These are phyloP conservation scores for Heimioporus sp. DNA, from an alignment of 768 basidiomycete genomes.

Conservation along the genomic window DNA sequence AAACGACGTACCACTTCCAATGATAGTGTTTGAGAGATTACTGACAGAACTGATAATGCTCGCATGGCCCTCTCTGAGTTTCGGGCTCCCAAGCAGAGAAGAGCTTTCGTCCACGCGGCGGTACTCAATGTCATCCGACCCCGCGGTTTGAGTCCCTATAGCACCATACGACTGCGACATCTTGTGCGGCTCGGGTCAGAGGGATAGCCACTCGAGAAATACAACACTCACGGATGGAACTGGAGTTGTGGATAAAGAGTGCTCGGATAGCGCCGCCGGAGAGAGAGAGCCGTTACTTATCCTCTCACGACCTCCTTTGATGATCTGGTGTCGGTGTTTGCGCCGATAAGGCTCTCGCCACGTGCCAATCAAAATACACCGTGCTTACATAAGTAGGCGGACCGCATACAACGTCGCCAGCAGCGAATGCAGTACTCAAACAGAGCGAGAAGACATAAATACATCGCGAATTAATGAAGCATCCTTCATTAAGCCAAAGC, in stretches of 20 bases:
- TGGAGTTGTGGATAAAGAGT: not conserved
- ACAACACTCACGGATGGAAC: not conserved
- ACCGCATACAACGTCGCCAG: slow-evolving; percentile 1
- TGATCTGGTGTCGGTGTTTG: no score
- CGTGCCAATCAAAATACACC: not conserved
- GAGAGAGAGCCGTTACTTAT: no score
- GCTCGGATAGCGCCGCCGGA: not conserved
- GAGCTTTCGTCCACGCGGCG: slow-evolving; percentile 43
- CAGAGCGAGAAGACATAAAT: slow-evolving; percentile 10
- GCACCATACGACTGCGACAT: slow-evolving; percentile 74
- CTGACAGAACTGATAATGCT: slow-evolving; percentile 66
- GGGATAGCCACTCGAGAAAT: not conserved
- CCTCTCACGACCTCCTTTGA: not conserved
- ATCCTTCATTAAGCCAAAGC: slow-evolving; percentile 15
- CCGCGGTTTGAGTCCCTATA: slow-evolving; percentile 36
- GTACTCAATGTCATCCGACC: slow-evolving; percentile 5
- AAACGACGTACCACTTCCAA: slow-evolving; percentile 72
- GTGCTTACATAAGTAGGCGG: not conserved
- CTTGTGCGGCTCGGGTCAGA: slow-evolving; percentile 39
- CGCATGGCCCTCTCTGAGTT: slow-evolving; percentile 61
- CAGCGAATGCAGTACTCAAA: slow-evolving; percentile 3
- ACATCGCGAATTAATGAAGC: slow-evolving; percentile 15
- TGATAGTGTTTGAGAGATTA: slow-evolving; percentile 86
- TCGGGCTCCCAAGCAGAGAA: slow-evolving; percentile 51
- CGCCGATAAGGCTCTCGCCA: not conserved